Conservation (phyloP, 2,329 filamentous ascomycete genomes). For the Ceratocystis harringtonii region DNA sequence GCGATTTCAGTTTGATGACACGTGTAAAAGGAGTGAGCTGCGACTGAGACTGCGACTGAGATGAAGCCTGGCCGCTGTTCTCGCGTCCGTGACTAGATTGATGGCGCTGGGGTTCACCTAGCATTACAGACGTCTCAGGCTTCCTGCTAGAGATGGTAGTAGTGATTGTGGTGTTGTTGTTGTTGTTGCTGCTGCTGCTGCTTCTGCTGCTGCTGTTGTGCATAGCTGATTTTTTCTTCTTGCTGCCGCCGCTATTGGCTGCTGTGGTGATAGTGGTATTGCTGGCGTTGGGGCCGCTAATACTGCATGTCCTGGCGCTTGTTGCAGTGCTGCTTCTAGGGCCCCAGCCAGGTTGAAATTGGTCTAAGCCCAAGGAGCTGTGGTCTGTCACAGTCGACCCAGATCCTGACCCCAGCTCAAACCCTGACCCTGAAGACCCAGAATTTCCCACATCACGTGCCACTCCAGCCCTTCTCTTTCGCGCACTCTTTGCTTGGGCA, state of each 20-base stretch:
- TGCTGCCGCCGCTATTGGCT: neutral
- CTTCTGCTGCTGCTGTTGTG: neutral
- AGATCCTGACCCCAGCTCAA: neutral
- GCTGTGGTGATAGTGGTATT: neutral
- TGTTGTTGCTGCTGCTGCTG: neutral
- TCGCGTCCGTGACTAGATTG: neutral
- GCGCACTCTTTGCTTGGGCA: conserved; percentile 8
- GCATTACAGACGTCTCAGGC: neutral
- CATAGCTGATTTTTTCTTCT: neutral
- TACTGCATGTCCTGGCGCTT: neutral
- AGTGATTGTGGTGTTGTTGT: too few species aligned
- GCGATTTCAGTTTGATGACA: conserved; percentile 7
- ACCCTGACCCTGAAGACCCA: neutral
- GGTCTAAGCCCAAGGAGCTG: conserved; percentile 2
- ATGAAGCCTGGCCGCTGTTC: neutral
- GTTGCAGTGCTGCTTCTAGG: neutral
- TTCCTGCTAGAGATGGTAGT: too few species aligned
- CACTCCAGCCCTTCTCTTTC: conserved; percentile 12
- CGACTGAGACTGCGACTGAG: neutral
- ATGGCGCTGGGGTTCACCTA: neutral
- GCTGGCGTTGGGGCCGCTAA: neutral
- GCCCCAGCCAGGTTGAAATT: conserved; percentile 1
- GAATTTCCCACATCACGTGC: conserved; percentile 14
- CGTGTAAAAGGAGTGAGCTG: neutral
- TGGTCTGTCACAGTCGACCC: conserved; percentile 3